A percentile compares a stretch with the other conserved stretches of the same genome.
phyloP scores from a whole-genome alignment of 1,284 basidiomycete genomes.

The Chalciporus sp. region DNA sequence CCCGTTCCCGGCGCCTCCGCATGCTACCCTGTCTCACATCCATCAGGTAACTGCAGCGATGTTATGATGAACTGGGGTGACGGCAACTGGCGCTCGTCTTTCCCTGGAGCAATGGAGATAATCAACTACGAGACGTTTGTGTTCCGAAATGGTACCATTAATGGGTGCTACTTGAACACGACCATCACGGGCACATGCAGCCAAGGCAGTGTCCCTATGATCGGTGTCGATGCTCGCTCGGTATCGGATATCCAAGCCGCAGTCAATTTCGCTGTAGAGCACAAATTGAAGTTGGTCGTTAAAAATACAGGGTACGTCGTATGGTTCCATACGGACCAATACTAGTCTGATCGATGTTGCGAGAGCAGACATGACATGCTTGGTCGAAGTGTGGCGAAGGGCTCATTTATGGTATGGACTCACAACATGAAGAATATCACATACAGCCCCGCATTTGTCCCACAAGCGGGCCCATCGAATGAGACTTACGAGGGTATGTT shows the following conservation, averaged over 20 bases:
- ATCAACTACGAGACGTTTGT: slow-evolving; percentile 44
- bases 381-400: slow-evolving; percentile 40
- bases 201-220: slow-evolving; percentile 20
- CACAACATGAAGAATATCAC: slow-evolving; percentile 40
- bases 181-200: slow-evolving; percentile 12
- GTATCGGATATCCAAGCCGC: slow-evolving; percentile 42
- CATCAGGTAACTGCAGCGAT: slow-evolving; percentile 29
- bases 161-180: slow-evolving; percentile 27
- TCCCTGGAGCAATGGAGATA: slow-evolving; percentile 43
- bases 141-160: slow-evolving; percentile 42
- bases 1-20: slow-evolving; percentile 28
- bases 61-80: slow-evolving; percentile 33
- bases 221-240: slow-evolving; percentile 31
- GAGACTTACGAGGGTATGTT: no score
- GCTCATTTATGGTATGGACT: slow-evolving; percentile 44
- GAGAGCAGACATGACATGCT: slow-evolving; percentile 38
- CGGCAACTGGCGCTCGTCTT: slow-evolving; percentile 42
- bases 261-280: slow-evolving; percentile 28
- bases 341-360: neutral
- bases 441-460: slow-evolving; percentile 33
- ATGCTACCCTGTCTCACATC: slow-evolving; percentile 27
- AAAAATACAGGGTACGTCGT: slow-evolving; percentile 49
- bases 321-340: neutral
- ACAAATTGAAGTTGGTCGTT: slow-evolving; percentile 48
- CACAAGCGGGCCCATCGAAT: slow-evolving; percentile 29